Evolutionary conservation across 2,329 filamentous ascomycete genomes (phyloP).

Genomic region (Xylariaceae sp.): DNA sequence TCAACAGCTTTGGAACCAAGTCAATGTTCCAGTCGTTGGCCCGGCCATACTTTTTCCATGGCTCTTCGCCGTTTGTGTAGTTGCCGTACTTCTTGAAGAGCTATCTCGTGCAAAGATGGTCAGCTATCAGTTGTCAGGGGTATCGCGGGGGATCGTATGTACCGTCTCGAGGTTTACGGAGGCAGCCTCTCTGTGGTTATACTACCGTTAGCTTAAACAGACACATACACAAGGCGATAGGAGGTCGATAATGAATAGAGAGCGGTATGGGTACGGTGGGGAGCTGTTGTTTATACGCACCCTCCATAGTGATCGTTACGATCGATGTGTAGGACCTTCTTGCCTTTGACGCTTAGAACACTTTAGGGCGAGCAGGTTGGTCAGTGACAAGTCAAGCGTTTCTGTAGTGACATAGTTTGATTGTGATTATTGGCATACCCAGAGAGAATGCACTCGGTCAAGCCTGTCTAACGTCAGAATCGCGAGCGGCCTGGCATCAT

Average conservation of each 20-base stretch:
- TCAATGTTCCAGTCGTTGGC: constrained; percentile 99
- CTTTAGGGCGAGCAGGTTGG: constrained; percentile 51
- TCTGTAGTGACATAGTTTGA: constrained; percentile 14
- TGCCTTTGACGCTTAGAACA: constrained; percentile 96
- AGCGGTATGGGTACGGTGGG: constrained; percentile 15
- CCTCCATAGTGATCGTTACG: constrained; percentile 98
- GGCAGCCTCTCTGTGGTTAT: constrained; percentile 77
- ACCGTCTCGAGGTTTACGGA: constrained; percentile 96
- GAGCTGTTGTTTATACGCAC: constrained; percentile 59
- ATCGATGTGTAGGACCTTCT: constrained; percentile 99
- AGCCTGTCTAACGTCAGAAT: constrained; percentile 60
- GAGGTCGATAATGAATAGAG: constrained; percentile 25
- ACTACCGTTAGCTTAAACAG: constrained; percentile 30
- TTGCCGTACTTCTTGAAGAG: constrained; percentile 98
- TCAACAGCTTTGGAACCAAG: constrained; percentile 95
- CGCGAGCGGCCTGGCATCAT: constrained; percentile 10
- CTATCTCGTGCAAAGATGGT: constrained; percentile 25
- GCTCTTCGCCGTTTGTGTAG: constrained; percentile 78
- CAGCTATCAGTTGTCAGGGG: constrained; percentile 26
- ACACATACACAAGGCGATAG: constrained; percentile 34
- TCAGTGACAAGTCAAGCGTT: not conserved
- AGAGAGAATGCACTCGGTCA: constrained; percentile 99
- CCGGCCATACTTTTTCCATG: constrained; percentile 97
- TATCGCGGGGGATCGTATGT: constrained; percentile 44
- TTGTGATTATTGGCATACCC: constrained; percentile 65